Evolutionary conservation across 495 filamentous ascomycete genomes (phyloP), one percentile per base, ranked within the genome.

Genomic region (Aspergillus wentii): DNA sequence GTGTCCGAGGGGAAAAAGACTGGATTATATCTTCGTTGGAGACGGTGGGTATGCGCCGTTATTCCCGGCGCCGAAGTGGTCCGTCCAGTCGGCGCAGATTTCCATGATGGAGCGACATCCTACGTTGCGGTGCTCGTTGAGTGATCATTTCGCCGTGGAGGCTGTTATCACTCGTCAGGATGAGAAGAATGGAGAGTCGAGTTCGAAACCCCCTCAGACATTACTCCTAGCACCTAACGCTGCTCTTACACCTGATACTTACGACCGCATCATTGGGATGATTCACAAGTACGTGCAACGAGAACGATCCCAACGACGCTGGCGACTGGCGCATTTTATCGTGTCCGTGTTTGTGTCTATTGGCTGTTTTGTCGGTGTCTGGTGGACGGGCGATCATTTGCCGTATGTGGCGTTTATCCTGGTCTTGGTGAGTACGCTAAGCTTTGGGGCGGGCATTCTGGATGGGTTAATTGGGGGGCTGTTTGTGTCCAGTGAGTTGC

Each of bases 11-110:
- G 94, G 82, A 5, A 90, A 94, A 57, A 69, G 92, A 14, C 72
- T 97, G n/a, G 94, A 98, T 62, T 98, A 97, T 63, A 85, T 97
- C 45, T 98, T 98, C 54, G 68, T 83, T 27, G 69, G 75, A 8
- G 72, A 66, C 20, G 64, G 64, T 11, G 54, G 57, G 18, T 59
- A 59, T 40, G 33, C 55, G 7, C 56, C 56, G 6, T 38, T 39
- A 2, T 66, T 63, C 35, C 57, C 58, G 10, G 33, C 54, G 3
- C 36, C 57, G 1, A 57, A 57, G 20, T 96, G 88, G 82, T 62
- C 67, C 3, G 80, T 96, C 40, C 71, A 80, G 38, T 62, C 70
- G 6, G 79, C 74, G 8, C 71, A 71, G 11, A 81, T 98, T 1
- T 79, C 82, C 32, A 94, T 97, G 85, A 85, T 79, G 35, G 71